A percentile compares a stretch with the other conserved stretches of the same genome.
Evolutionary conservation across 140 eudicot species (phyloP).

Genomic region (Ambrosia hybrid): DNA sequence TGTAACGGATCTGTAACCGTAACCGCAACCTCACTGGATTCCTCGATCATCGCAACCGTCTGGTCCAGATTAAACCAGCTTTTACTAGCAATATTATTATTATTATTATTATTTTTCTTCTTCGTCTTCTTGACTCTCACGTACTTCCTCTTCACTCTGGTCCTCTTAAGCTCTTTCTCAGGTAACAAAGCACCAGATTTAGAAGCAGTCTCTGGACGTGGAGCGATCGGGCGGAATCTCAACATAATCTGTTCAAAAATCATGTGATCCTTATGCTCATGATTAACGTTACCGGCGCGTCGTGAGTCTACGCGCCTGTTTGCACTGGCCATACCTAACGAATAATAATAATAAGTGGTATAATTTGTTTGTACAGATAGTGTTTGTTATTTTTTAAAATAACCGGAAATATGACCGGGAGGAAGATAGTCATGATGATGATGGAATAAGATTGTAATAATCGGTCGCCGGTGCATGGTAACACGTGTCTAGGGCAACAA

Average conservation of each 20-base stretch:
- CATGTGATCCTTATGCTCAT: conserved; percentile 18
- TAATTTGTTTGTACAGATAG: too few species aligned
- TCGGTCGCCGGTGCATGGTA: conserved; percentile 41
- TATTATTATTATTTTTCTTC: conserved; percentile 24
- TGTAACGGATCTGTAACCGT: conserved; percentile 20
- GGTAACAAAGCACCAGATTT: conserved; percentile 29
- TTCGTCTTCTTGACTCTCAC: conserved; percentile 52
- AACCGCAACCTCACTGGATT: background rate
- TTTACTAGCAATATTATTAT: background rate
- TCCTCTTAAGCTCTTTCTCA: conserved; percentile 20
- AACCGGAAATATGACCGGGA: conserved; percentile 13
- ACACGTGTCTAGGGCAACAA: conserved; percentile 68
- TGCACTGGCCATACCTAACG: conserved; percentile 5
- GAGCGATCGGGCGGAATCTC: conserved; percentile 78
- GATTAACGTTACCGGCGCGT: background rate
- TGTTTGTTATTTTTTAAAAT: background rate
- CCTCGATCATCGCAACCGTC: background rate
- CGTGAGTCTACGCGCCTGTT: conserved; percentile 25
- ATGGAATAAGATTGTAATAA: conserved; percentile 16
- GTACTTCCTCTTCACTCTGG: conserved; percentile 70
- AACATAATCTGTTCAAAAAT: conserved; percentile 60
- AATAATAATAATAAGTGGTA: too few species aligned
- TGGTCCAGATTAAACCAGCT: conserved; percentile 25
- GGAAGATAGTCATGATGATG: conserved; percentile 25
- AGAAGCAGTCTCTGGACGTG: conserved; percentile 45